phyloP scores from a whole-genome alignment of 2,329 filamentous ascomycete species.

The Fusarium albosuccineum region DNA sequence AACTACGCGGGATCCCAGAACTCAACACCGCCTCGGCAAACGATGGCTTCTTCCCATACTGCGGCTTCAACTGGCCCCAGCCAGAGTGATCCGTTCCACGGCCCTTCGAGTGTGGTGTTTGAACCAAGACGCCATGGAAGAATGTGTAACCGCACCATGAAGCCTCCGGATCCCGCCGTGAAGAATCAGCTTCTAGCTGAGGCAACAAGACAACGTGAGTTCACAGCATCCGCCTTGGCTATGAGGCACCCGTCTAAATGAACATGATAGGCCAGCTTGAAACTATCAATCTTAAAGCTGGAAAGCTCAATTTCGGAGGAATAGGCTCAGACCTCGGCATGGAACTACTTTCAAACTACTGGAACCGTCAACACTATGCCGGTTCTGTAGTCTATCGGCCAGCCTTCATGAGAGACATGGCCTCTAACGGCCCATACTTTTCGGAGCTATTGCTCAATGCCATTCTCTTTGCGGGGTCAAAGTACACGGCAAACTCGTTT shows the following conservation, averaged over 20 bases:
- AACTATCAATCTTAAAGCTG: constrained; percentile 6
- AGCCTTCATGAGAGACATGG: constrained; percentile 67
- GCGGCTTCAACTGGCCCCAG: background rate
- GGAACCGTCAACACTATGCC: constrained; percentile 66
- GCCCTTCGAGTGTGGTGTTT: constrained; percentile 36
- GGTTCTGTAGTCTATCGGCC: constrained; percentile 62
- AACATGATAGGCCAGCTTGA: background rate
- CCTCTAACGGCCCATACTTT: constrained; percentile 66
- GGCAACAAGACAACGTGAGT: constrained; percentile 33
- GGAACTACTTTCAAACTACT: constrained; percentile 64
- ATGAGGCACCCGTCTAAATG: constrained; percentile 24
- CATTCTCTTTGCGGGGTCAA: constrained; percentile 57
- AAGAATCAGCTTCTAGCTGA: constrained; percentile 36
- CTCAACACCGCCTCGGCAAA: background rate
- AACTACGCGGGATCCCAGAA: background rate
- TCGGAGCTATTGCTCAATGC: constrained; percentile 69
- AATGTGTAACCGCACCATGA: rapidly evolving
- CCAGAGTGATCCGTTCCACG: constrained; percentile 43
- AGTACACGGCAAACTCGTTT: background rate
- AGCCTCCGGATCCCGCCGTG: background rate
- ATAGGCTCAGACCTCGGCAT: constrained; percentile 61
- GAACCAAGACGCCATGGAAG: background rate
- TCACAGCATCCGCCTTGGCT: rapidly evolving
- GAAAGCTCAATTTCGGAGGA: constrained; percentile 6
- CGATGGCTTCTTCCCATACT: background rate